These are phyloP conservation scores for Schizochytrium sp. DNA, from an alignment of 108 stramenopile species.

Conservation along the genomic window DNA sequence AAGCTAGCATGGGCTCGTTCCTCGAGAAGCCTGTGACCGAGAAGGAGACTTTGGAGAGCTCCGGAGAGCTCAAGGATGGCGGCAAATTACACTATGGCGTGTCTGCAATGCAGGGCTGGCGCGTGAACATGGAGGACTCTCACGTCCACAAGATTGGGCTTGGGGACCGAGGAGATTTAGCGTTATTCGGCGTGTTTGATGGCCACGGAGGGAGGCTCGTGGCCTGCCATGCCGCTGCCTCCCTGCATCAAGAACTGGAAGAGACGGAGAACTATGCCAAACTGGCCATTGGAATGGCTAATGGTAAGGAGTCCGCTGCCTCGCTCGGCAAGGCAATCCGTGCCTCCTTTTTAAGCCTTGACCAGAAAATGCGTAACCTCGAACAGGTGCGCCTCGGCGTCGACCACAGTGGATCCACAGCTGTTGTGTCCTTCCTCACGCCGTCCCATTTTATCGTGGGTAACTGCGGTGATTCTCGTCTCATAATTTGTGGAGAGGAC, in stretches of 20 bases:
- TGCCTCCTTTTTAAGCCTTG: conserved; percentile 81
- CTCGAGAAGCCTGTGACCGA: conserved; percentile 62
- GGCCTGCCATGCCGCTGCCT: background rate
- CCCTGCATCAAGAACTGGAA: background rate
- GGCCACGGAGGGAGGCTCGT: conserved; percentile 62
- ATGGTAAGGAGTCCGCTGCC: background rate
- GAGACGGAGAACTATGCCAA: background rate
- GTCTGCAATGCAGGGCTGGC: conserved; percentile 65
- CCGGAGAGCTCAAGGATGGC: conserved; percentile 42
- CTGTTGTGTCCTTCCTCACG: conserved; percentile 84
- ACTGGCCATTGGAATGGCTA: background rate
- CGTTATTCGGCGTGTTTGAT: conserved; percentile 61
- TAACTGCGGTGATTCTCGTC: conserved; percentile 95
- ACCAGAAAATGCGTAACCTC: conserved; percentile 75
- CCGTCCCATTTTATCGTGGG: conserved; percentile 88
- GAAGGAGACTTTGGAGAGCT: conserved; percentile 47
- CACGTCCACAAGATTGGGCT: conserved; percentile 50
- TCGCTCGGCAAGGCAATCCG: conserved; percentile 77
- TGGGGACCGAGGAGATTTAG: background rate
- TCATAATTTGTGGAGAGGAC: conserved; percentile 71
- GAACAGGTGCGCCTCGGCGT: conserved; percentile 59
- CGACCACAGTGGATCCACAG: conserved; percentile 85
- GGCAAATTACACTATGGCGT: conserved; percentile 10
- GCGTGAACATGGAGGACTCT: conserved; percentile 62
- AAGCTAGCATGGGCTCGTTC: conserved; percentile 55